A percentile compares a stretch with the other conserved stretches of the same genome.
Evolutionary conservation across 148 eudicot species (phyloP).

Genomic region (Chenopodium formosanum): DNA sequence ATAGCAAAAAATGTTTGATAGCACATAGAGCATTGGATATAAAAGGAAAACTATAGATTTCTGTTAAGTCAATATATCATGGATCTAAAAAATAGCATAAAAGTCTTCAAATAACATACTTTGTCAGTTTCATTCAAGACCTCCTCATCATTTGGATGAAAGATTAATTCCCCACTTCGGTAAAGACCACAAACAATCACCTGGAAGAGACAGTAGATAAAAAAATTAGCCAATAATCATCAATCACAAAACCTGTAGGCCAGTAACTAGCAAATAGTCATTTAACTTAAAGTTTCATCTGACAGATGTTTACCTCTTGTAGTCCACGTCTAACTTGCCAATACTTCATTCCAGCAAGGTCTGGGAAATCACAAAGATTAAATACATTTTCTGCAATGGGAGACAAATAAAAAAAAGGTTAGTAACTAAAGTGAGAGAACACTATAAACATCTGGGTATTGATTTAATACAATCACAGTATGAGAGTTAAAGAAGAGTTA

Average conservation of each 20-base stretch:
- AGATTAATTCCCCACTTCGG: conserved; percentile 57
- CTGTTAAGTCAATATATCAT: neutral
- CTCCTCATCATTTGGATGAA: conserved; percentile 88
- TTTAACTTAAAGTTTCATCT: neutral
- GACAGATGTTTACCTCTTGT: conserved; percentile 54
- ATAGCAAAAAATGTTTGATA: neutral
- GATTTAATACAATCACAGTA: neutral
- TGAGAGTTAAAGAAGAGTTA: neutral
- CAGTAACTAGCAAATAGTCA: neutral
- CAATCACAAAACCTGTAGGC: neutral
- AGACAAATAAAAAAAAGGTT: neutral
- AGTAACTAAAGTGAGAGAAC: neutral
- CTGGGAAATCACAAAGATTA: conserved; percentile 69
- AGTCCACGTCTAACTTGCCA: conserved; percentile 70
- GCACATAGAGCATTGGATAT: neutral
- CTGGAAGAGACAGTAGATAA: conserved; percentile 37
- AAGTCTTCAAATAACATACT: conserved; percentile 42
- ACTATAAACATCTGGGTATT: neutral
- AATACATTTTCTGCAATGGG: conserved; percentile 84
- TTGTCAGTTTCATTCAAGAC: conserved; percentile 67
- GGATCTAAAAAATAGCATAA: neutral
- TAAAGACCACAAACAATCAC: conserved; percentile 88
- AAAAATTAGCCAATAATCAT: conserved; percentile 1
- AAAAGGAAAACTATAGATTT: neutral
- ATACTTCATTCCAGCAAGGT: conserved; percentile 60